Evolutionary conservation across 371 early-diverging fungal species (phyloP), one percentile per base, ranked within the genome.

Genomic region (Mortierella sp.): DNA sequence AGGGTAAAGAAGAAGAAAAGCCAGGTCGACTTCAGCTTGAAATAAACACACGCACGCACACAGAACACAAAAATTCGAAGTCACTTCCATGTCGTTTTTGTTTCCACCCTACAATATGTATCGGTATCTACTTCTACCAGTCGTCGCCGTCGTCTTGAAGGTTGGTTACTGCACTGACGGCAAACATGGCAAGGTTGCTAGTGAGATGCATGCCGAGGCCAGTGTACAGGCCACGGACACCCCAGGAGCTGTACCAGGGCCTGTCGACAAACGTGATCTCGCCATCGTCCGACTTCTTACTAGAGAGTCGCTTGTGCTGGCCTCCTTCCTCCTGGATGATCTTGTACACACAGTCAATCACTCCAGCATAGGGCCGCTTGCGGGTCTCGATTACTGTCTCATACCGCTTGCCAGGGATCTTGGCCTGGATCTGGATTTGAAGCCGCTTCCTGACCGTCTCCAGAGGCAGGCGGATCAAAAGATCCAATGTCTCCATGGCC

Each of bases 271-370:
- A 73, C 26, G 39, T 34, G 24, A 70, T 69, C 78, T 77, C 77
- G 68, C 66, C 64, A 24, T 47, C 64, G 10, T 61, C 39, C 26
- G 48, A 64, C n/a, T 70, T 64, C 34, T 77, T 70, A 16, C 40
- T 68, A 37, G 75, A 68, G 48, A 71, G 71, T 44, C 68, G 64
- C 41, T 73, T 53, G 29, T 43, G 68, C 52, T 47, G 47, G 24
- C 77, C 82, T 16, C 96, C 97, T 85, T 98, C 99, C 85, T 98
- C 98, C 22, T 90, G 90, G 76, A 96, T 86, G 34, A 97, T 94
- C 66, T 95, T 89, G 72, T 92, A 92, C 10, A 91, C 68, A 65
- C 96, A 95, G 80, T 98, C 96, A 31, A 90, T 69, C 75, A 97
- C 85, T 13, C 97, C 96, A 13, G 93, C 88, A 84, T 99, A 99